Evolutionary conservation across 495 filamentous ascomycete species (phyloP).

Genomic region (Entonaema liquescens): DNA sequence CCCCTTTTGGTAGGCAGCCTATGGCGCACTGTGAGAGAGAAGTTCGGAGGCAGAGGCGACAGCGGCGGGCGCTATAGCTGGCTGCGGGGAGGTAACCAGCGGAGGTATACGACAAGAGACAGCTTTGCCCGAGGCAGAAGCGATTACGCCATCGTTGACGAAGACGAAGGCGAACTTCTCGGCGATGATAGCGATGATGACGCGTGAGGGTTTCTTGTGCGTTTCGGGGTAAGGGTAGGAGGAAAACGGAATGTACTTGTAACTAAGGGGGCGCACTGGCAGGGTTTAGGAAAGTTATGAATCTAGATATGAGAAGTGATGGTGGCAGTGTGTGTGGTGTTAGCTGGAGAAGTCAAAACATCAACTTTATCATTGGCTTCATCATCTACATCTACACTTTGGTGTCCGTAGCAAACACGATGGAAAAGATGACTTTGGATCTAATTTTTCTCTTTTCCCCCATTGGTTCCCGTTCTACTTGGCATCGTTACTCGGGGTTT

Average conservation of each 20-base stretch:
- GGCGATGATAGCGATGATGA: constrained; percentile 96
- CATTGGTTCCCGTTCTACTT: not conserved
- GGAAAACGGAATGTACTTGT: constrained; percentile 25
- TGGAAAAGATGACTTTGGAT: constrained; percentile 12
- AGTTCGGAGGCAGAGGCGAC: constrained; percentile 49
- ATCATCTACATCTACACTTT: constrained; percentile 10
- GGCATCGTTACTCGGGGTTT: not conserved
- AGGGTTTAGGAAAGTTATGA: constrained; percentile 30
- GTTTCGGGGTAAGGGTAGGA: not conserved
- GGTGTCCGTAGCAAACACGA: constrained; percentile 15
- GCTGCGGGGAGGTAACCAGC: constrained; percentile 58
- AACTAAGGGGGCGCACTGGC: constrained; percentile 35
- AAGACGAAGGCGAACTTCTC: constrained; percentile 92
- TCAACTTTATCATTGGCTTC: not conserved
- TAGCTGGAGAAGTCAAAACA: not conserved
- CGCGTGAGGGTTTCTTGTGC: constrained; percentile 52
- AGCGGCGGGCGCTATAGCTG: constrained; percentile 53
- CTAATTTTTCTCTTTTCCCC: not conserved
- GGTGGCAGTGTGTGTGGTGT: not conserved
- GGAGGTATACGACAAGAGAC: constrained; percentile 81
- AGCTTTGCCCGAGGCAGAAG: constrained; percentile 84
- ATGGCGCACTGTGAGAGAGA: constrained; percentile 67
- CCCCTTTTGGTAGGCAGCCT: constrained; percentile 74
- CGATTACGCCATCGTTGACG: constrained; percentile 86
- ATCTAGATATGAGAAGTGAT: constrained; percentile 19